Percentiles rank a stretch among this genome's conserved stretches.
These are phyloP conservation scores for Vigna angularis DNA, from an alignment of 306 rosid genomes.

Conservation along the genomic window DNA sequence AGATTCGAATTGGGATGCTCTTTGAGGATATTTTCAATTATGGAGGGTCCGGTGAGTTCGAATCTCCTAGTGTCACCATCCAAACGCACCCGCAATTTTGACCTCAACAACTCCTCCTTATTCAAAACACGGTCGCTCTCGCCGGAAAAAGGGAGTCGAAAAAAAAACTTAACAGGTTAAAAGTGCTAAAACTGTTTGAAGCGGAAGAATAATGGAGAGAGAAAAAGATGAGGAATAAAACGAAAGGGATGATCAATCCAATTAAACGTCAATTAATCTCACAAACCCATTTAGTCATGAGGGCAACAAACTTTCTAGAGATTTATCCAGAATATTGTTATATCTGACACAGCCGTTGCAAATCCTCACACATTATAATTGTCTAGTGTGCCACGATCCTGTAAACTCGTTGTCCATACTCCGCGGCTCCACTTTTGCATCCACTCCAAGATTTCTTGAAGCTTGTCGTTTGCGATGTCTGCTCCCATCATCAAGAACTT, in stretches of 20 bases:
- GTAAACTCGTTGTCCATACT: too few relatives aligned
- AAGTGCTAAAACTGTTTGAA: slow-evolving; percentile 38
- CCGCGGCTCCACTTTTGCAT: too few relatives aligned
- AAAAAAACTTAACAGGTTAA: slow-evolving; percentile 51
- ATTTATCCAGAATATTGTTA: too few relatives aligned
- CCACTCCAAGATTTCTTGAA: too few relatives aligned
- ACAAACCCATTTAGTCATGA: slow-evolving; percentile 45
- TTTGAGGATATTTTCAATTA: slow-evolving; percentile 60
- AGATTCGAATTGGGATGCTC: slow-evolving; percentile 87
- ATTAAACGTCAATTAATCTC: slow-evolving; percentile 60
- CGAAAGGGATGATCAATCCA: slow-evolving; percentile 51
- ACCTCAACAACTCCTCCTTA: slow-evolving; percentile 57
- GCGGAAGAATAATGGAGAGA: slow-evolving; percentile 49
- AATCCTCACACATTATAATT: too few relatives aligned
- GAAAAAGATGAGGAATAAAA: slow-evolving; percentile 57
- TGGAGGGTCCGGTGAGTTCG: slow-evolving; percentile 91
- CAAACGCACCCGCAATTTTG: slow-evolving; percentile 89
- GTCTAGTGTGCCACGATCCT: too few relatives aligned
- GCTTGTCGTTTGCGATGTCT: too few relatives aligned
- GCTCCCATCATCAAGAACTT: too few relatives aligned
- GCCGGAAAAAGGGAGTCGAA: slow-evolving; percentile 21
- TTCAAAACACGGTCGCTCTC: slow-evolving; percentile 12
- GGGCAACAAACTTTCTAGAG: slow-evolving; percentile 26
- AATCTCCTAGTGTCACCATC: slow-evolving; percentile 96
- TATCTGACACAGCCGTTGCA: too few relatives aligned